phyloP scores from a whole-genome alignment of 1,139 yeast species.

The Yamadazyma taylorii region DNA sequence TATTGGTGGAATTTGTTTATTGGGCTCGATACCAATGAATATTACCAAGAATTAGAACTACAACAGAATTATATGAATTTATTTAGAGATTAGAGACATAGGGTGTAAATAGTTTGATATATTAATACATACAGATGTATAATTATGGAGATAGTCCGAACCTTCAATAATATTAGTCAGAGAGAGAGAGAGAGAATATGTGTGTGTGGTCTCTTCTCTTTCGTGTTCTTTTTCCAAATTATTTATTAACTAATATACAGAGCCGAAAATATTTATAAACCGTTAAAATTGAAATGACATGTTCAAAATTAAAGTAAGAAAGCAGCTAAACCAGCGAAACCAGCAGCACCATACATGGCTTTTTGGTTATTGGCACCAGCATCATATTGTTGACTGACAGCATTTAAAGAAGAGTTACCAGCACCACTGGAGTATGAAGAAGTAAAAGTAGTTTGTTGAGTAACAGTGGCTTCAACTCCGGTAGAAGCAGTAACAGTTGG shows the following conservation, averaged over 20 bases:
- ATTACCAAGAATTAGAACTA: slow-evolving; percentile 18
- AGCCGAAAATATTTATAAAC: not conserved
- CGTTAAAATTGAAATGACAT: slow-evolving; percentile 27
- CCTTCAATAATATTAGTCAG: not conserved
- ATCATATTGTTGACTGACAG: slow-evolving; percentile 23
- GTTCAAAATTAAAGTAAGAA: slow-evolving; percentile 32
- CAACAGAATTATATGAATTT: slow-evolving; percentile 17
- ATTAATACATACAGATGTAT: not conserved
- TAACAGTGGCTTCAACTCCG: slow-evolving; percentile 36
- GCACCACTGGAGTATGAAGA: slow-evolving; percentile 19
- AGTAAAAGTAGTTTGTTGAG: slow-evolving; percentile 34
- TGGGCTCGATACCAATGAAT: slow-evolving; percentile 44
- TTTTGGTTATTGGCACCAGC: slow-evolving; percentile 31
- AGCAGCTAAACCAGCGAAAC: slow-evolving; percentile 47
- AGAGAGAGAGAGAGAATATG: no score
- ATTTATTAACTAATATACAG: slow-evolving; percentile 4
- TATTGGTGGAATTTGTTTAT: slow-evolving; percentile 74
- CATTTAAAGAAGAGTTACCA: slow-evolving; percentile 19
- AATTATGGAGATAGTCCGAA: not conserved
- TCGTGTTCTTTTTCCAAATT: no score
- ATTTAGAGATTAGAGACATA: slow-evolving; percentile 11
- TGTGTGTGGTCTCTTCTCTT: not conserved
- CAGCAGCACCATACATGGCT: slow-evolving; percentile 38
- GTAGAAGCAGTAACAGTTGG: slow-evolving; percentile 39
- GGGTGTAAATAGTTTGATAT: not conserved